Percentiles rank a stretch among this genome's conserved stretches.
Evolutionary conservation across 805 yeast genomes (phyloP).

Genomic region (Kodamaea hsintzibuensis): DNA sequence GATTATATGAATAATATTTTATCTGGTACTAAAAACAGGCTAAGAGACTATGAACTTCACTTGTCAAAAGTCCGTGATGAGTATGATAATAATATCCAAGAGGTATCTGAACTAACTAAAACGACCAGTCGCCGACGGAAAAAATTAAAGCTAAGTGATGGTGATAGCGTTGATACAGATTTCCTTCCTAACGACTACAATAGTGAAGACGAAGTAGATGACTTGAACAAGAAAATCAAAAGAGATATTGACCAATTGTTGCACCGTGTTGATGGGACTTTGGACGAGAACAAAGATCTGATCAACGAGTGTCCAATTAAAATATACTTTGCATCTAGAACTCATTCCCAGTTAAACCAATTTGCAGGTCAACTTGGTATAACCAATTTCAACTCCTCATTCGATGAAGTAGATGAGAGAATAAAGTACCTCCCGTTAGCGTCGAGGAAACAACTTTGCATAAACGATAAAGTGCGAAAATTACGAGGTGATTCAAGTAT

Average conservation of each 20-base stretch:
- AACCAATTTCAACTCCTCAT: constrained; percentile 65
- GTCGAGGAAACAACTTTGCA: constrained; percentile 83
- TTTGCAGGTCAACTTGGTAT: constrained; percentile 70
- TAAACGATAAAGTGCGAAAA: constrained; percentile 60
- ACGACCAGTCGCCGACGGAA: constrained; percentile 2
- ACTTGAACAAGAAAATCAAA: constrained; percentile 31
- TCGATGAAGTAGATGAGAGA: constrained; percentile 48
- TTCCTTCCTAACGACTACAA: constrained; percentile 38
- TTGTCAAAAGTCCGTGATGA: constrained; percentile 35
- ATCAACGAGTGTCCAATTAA: constrained; percentile 31
- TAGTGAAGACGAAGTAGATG: constrained; percentile 29
- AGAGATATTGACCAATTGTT: constrained; percentile 52
- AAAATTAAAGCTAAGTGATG: constrained; percentile 10
- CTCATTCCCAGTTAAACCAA: constrained; percentile 87
- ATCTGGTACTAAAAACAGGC: constrained; percentile 23
- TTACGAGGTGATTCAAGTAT: constrained; percentile 48
- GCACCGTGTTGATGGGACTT: constrained; percentile 36
- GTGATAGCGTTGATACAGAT: constrained; percentile 11
- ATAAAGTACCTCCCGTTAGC: constrained; percentile 73
- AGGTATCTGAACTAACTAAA: constrained; percentile 16
- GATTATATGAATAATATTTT: constrained; percentile 34
- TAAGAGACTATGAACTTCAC: constrained; percentile 43
- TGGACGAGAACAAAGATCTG: constrained; percentile 11
- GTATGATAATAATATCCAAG: constrained; percentile 15
- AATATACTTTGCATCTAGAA: constrained; percentile 76